A percentile compares a stretch with the other conserved stretches of the same genome.
These are phyloP conservation scores for Huntiella decipiens DNA, from an alignment of 2,329 filamentous ascomycete genomes.

Conservation along the genomic window DNA sequence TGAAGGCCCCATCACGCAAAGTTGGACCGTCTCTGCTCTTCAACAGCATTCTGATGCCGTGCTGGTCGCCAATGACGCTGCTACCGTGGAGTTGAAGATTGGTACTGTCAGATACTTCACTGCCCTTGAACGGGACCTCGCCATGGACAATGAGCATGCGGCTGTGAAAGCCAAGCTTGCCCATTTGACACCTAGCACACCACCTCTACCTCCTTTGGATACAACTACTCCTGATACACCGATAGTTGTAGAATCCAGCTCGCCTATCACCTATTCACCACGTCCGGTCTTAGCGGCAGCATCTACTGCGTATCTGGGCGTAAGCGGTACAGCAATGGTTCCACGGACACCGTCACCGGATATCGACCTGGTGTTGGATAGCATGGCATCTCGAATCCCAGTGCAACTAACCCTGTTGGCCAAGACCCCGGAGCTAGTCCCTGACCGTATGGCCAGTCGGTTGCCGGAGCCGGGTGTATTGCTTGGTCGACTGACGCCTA, in stretches of 20 bases:
- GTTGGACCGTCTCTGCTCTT: conserved; percentile 72
- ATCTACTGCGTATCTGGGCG: background rate
- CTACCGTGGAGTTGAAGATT: conserved; percentile 51
- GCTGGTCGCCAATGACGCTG: conserved; percentile 69
- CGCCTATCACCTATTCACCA: conserved; percentile 15
- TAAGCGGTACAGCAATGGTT: conserved; percentile 14
- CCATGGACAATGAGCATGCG: conserved; percentile 34
- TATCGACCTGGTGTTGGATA: conserved; percentile 5
- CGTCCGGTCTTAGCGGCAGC: background rate
- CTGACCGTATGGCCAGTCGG: conserved; percentile 41
- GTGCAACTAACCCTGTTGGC: conserved; percentile 29
- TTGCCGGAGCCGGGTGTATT: conserved; percentile 29
- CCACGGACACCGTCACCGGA: conserved; percentile 30
- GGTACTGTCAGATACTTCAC: conserved; percentile 60
- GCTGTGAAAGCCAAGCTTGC: conserved; percentile 31
- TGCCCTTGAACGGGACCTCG: conserved; percentile 44
- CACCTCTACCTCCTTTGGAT: conserved; percentile 4
- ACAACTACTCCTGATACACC: conserved; percentile 16
- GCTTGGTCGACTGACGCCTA: conserved; percentile 26
- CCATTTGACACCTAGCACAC: background rate
- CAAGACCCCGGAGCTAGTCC: conserved; percentile 39
- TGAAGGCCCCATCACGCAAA: conserved; percentile 69
- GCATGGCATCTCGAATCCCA: conserved; percentile 10
- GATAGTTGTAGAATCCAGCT: conserved; percentile 25
- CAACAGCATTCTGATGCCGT: conserved; percentile 67